Evolutionary conservation across 2,329 filamentous ascomycete genomes (phyloP).

Genomic region (Elsinoe fawcettii): DNA sequence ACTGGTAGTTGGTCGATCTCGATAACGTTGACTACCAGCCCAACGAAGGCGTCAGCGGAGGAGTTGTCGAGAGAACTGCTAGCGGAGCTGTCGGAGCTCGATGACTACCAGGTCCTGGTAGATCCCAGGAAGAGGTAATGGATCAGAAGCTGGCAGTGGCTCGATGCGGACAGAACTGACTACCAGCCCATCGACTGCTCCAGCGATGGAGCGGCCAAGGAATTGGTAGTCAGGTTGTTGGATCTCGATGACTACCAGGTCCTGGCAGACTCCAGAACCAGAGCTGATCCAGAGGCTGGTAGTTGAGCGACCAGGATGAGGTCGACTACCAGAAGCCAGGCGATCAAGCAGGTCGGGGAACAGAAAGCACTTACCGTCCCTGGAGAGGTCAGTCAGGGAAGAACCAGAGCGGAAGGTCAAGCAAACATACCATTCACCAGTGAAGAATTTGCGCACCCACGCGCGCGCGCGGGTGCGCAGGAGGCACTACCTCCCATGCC

Average conservation of each 20-base stretch:
- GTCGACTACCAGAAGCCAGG: not conserved
- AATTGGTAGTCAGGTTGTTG: too few species aligned
- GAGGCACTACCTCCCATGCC: slow-evolving; percentile 9
- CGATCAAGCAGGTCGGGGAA: not conserved
- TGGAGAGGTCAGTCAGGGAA: not conserved
- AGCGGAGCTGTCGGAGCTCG: too few species aligned
- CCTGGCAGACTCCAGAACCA: too few species aligned
- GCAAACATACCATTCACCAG: not conserved
- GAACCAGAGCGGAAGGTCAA: not conserved
- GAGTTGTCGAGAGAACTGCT: too few species aligned
- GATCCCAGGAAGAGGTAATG: too few species aligned
- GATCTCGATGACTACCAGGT: not conserved
- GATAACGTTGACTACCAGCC: too few species aligned
- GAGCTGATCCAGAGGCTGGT: not conserved
- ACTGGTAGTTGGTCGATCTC: not conserved
- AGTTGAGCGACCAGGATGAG: not conserved
- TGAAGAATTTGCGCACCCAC: not conserved
- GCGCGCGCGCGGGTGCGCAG: not conserved
- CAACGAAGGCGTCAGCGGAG: too few species aligned
- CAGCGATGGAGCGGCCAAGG: too few species aligned
- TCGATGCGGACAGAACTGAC: not conserved
- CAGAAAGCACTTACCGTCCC: not conserved
- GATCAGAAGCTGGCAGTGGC: not conserved
- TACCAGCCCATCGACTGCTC: too few species aligned
- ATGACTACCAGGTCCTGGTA: not conserved